A percentile compares a stretch with the other conserved stretches of the same genome.
Conservation (phyloP, 768 basidiomycete genomes). For the Mycena latifolia region DNA sequence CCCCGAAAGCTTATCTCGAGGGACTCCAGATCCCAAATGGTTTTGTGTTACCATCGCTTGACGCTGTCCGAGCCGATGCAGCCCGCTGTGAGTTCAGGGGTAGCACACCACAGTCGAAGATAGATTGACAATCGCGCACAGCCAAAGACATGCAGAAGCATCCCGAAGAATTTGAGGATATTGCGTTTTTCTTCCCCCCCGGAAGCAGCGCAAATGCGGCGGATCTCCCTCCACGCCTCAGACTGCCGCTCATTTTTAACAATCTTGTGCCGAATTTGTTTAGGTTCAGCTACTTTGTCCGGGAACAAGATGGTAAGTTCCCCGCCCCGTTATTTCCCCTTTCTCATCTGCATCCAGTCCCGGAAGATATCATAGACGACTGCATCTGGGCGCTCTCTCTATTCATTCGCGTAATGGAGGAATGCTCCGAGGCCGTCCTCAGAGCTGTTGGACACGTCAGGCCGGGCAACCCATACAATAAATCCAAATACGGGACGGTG, state of each 20-base stretch:
- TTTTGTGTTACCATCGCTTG: slow-evolving; percentile 9
- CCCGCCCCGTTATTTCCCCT: too few species aligned
- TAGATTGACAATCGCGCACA: neutral
- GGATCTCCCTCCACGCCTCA: slow-evolving; percentile 13
- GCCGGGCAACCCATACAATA: slow-evolving; percentile 1
- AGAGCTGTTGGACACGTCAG: slow-evolving; percentile 35
- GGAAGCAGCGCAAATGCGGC: slow-evolving; percentile 10
- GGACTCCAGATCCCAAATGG: neutral
- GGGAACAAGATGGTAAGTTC: slow-evolving; percentile 32
- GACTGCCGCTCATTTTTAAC: slow-evolving; percentile 19
- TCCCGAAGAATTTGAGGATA: slow-evolving; percentile 17
- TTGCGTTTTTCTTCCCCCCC: slow-evolving; percentile 3
- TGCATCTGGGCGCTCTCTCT: slow-evolving; percentile 39
- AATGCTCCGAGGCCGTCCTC: slow-evolving; percentile 36
- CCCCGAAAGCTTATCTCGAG: slow-evolving; percentile 15
- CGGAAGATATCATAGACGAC: slow-evolving; percentile 33
- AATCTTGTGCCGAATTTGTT: slow-evolving; percentile 30
- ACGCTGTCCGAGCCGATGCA: slow-evolving; percentile 7
- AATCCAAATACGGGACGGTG: slow-evolving; percentile 7
- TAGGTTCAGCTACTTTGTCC: slow-evolving; percentile 37
- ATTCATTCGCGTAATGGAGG: slow-evolving; percentile 36
- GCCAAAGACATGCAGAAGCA: slow-evolving; percentile 12
- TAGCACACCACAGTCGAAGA: neutral
- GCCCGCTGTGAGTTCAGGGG: slow-evolving; percentile 3
- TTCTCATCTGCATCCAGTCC: slow-evolving; percentile 25